These are phyloP conservation scores for Pugionium dolabratum DNA, from an alignment of 345 rosid species.

Conservation along the genomic window DNA sequence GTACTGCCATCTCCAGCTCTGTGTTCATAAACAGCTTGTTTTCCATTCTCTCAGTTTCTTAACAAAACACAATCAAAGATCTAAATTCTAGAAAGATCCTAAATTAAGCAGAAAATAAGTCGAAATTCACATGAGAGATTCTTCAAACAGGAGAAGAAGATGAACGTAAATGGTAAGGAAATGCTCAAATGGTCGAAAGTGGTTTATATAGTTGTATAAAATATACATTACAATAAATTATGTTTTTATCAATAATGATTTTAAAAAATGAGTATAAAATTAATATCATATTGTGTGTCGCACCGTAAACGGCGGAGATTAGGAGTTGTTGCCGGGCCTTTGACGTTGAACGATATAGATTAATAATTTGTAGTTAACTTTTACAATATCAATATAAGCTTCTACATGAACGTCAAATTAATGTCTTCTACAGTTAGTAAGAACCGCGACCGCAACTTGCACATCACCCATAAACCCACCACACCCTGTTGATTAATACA, in stretches of 20 bases:
- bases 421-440: too few species aligned
- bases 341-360: constrained; percentile 45
- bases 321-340: constrained; percentile 53
- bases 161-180: constrained; percentile 21
- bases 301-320: constrained; percentile 44
- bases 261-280: too few species aligned
- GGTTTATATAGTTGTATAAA: constrained; percentile 17
- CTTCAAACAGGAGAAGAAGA: constrained; percentile 15
- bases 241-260: constrained; percentile 20
- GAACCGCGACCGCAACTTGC: too few species aligned
- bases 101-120: not conserved
- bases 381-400: constrained; percentile 12
- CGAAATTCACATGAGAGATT: constrained; percentile 23
- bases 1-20: constrained; percentile 15
- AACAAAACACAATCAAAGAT: not conserved
- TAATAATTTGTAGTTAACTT: not conserved
- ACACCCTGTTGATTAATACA: too few species aligned
- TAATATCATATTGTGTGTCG: too few species aligned
- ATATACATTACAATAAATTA: not conserved
- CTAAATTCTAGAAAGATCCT: not conserved
- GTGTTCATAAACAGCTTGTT: constrained; percentile 49
- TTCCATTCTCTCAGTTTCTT: constrained; percentile 24
- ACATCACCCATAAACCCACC: too few species aligned
- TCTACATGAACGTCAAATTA: too few species aligned
- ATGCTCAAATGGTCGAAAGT: constrained; percentile 14